phyloP scores from a whole-genome alignment of 306 rosid species.

The Heteromeles arbutifolia region DNA sequence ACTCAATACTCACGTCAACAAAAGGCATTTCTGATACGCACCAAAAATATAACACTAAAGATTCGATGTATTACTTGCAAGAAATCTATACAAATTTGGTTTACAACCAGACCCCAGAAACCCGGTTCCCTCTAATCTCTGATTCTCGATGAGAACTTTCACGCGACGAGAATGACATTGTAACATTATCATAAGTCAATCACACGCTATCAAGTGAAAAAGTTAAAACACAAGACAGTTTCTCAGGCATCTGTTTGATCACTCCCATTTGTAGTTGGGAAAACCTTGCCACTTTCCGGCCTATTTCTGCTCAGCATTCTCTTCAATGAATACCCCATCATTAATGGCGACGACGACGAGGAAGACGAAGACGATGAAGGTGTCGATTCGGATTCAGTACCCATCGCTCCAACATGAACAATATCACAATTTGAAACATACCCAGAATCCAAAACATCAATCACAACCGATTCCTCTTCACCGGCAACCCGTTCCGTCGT shows the following conservation, averaged over 20 bases:
- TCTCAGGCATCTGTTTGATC: conserved; percentile 15
- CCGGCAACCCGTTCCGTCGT: background rate
- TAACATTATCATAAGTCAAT: too few species aligned
- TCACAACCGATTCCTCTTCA: conserved; percentile 10
- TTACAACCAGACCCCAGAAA: background rate
- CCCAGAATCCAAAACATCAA: conserved; percentile 35
- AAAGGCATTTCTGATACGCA: background rate
- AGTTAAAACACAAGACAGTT: background rate
- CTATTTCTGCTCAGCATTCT: conserved; percentile 46
- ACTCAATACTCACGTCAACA: background rate
- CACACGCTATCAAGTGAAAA: accelerated
- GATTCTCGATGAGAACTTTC: background rate
- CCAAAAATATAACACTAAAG: background rate
- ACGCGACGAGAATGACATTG: background rate
- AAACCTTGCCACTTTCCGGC: conserved; percentile 33
- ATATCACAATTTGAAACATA: background rate
- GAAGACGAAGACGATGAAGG: conserved; percentile 19
- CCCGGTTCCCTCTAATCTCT: background rate
- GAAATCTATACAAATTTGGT: conserved; percentile 5
- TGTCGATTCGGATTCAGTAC: conserved; percentile 19
- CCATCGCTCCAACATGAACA: background rate
- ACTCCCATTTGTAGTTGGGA: conserved; percentile 35
- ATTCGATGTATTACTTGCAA: background rate
- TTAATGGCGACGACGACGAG: conserved; percentile 29
- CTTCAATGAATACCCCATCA: conserved; percentile 52